Conservation (phyloP, 1,284 basidiomycete species). For the Papiliotrema fonsecae region DNA sequence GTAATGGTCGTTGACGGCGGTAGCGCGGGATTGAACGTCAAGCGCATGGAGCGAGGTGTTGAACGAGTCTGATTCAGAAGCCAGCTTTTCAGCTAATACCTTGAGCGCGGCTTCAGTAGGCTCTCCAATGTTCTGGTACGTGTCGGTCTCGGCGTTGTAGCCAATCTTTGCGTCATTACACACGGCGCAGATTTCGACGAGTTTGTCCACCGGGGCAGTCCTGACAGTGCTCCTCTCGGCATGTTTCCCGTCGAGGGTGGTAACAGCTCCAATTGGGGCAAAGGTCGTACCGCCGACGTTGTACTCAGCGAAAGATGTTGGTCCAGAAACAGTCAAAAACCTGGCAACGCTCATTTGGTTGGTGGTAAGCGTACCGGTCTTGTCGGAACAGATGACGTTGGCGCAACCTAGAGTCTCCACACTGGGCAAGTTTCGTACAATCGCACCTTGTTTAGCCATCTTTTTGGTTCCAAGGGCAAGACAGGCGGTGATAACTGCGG, state of each 20-base stretch:
- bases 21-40: conserved; percentile 61
- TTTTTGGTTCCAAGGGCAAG: conserved; percentile 92
- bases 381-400: conserved; percentile 95
- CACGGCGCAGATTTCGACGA: conserved; percentile 82
- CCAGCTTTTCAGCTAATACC: conserved; percentile 84
- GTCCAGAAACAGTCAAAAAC: conserved; percentile 64
- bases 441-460: conserved; percentile 96
- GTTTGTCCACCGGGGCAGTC: conserved; percentile 68
- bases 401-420: conserved; percentile 95
- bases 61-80: conserved; percentile 50
- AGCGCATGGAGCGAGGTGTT: conserved; percentile 58
- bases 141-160: conserved; percentile 75
- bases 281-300: conserved; percentile 84
- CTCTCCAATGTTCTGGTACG: conserved; percentile 84
- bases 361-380: conserved; percentile 84
- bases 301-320: conserved; percentile 61
- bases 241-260: conserved; percentile 60
- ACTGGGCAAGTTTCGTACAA: conserved; percentile 89
- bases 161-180: conserved; percentile 89
- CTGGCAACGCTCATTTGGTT: conserved; percentile 93
- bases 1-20: conserved; percentile 77
- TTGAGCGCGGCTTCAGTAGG: conserved; percentile 94
- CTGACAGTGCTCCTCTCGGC: conserved; percentile 55
- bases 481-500: conserved; percentile 94
- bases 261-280: conserved; percentile 71